Evolutionary conservation across 2,329 filamentous ascomycete species (phyloP).

Genomic region (Pseudogymnoascus pannorum): DNA sequence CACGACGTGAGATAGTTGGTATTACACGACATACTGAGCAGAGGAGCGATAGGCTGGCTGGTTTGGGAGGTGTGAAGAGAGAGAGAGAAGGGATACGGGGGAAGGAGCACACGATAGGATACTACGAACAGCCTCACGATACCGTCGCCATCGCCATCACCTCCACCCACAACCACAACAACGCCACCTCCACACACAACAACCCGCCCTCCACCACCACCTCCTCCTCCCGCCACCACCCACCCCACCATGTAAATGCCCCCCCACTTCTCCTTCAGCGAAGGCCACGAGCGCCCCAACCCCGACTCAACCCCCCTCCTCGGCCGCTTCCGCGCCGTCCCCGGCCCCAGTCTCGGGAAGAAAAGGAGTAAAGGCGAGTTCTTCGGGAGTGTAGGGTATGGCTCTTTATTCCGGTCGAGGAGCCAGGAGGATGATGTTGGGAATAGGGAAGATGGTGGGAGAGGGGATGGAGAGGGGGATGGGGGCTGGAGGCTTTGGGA

Average conservation of each 20-base stretch:
- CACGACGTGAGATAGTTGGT: too few species aligned
- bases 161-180: neutral
- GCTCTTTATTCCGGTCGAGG: constrained; percentile 41
- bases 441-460: constrained; percentile 22
- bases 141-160: too few species aligned
- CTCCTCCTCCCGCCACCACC: neutral
- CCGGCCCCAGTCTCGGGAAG: constrained; percentile 25
- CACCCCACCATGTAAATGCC: constrained; percentile 39
- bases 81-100: too few species aligned
- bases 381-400: constrained; percentile 36
- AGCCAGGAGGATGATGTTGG: constrained; percentile 33
- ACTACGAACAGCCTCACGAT: too few species aligned
- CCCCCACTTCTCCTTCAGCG: constrained; percentile 60
- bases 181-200: neutral
- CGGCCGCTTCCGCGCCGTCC: constrained; percentile 58
- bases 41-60: too few species aligned
- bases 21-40: too few species aligned
- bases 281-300: constrained; percentile 51
- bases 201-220: too few species aligned
- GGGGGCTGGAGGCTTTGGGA: constrained; percentile 16
- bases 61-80: too few species aligned
- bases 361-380: constrained; percentile 9
- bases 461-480: constrained; percentile 24
- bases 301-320: constrained; percentile 53
- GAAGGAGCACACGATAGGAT: too few species aligned